phyloP scores from a whole-genome alignment of 805 yeast species.

The Yarrowia sp. region DNA sequence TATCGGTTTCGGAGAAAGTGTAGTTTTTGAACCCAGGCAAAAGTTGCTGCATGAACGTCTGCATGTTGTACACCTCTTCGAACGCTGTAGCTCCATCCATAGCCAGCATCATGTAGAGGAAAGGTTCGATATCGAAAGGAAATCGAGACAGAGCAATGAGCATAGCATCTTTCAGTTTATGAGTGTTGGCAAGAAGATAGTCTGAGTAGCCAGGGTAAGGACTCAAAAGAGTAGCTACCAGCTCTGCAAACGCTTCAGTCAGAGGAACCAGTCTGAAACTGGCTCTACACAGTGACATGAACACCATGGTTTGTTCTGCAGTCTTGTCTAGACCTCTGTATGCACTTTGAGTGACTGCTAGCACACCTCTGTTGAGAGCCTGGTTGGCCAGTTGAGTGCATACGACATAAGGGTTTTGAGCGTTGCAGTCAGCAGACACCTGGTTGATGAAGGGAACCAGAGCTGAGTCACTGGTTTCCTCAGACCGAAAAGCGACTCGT shows the following conservation, averaged over 20 bases:
- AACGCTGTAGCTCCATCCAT: slow-evolving; percentile 67
- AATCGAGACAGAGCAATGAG: slow-evolving; percentile 67
- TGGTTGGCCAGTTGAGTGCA: neutral
- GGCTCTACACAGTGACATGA: slow-evolving; percentile 23
- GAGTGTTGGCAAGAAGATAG: slow-evolving; percentile 49
- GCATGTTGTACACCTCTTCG: slow-evolving; percentile 56
- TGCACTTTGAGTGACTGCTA: neutral
- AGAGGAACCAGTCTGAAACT: slow-evolving; percentile 7
- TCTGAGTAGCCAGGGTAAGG: slow-evolving; percentile 48
- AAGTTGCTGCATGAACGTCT: slow-evolving; percentile 57
- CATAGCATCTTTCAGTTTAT: slow-evolving; percentile 45
- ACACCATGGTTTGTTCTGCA: neutral
- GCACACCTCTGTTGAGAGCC: neutral
- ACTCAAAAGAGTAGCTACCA: neutral
- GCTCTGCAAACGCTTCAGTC: slow-evolving; percentile 13
- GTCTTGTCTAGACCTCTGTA: neutral
- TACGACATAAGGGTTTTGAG: slow-evolving; percentile 9
- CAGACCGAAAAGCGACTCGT: slow-evolving; percentile 33
- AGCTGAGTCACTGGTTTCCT: slow-evolving; percentile 24
- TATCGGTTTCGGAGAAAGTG: slow-evolving; percentile 46
- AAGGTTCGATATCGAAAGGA: slow-evolving; percentile 62
- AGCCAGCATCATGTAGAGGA: slow-evolving; percentile 53
- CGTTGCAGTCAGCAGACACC: slow-evolving; percentile 7
- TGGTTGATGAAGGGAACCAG: slow-evolving; percentile 13
- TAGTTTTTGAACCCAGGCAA: slow-evolving; percentile 45